A percentile compares a stretch with the other conserved stretches of the same genome.
These are phyloP conservation scores for Ceratocystis alfenasii DNA, from an alignment of 2,329 filamentous ascomycete genomes.

Conservation along the genomic window DNA sequence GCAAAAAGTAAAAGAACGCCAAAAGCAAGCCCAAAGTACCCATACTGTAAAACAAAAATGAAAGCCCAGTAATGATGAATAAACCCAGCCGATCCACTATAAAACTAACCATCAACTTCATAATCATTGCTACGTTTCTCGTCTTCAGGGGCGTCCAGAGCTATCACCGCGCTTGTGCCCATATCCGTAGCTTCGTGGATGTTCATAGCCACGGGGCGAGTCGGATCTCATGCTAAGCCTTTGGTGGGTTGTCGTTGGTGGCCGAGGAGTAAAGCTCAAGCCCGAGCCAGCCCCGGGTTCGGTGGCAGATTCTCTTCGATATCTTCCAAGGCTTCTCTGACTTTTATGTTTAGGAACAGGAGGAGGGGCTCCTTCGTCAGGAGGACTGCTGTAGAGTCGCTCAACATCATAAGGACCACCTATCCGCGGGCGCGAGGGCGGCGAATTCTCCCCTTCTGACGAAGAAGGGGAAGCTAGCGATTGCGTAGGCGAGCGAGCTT, in stretches of 20 bases:
- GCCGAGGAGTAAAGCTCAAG: neutral
- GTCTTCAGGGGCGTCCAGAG: neutral
- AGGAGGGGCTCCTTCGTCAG: constrained; percentile 8
- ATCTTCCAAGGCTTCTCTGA: neutral
- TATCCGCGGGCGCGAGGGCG: constrained; percentile 1
- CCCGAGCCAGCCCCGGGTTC: constrained; percentile 36
- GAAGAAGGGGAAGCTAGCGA: constrained; percentile 13
- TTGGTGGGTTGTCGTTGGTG: constrained; percentile 7
- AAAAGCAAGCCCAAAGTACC: neutral
- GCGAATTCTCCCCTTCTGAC: constrained; percentile 11
- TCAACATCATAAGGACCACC: constrained; percentile 21
- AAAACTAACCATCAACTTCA: constrained; percentile 5
- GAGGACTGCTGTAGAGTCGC: constrained; percentile 14
- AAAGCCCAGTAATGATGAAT: neutral
- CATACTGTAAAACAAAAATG: neutral
- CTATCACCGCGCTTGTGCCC: neutral
- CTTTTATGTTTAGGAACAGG: constrained; percentile 14
- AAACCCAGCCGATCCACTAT: neutral
- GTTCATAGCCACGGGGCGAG: neutral
- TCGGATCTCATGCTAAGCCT: neutral
- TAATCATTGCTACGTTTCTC: constrained; percentile 7
- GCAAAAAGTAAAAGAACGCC: neutral
- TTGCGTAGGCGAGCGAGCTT: neutral
- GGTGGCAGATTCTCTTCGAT: neutral
- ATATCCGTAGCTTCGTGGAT: neutral